Evolutionary conservation across 306 rosid species (phyloP), one percentile per base, ranked within the genome.

Genomic region (Glycyrrhiza uralensis): DNA sequence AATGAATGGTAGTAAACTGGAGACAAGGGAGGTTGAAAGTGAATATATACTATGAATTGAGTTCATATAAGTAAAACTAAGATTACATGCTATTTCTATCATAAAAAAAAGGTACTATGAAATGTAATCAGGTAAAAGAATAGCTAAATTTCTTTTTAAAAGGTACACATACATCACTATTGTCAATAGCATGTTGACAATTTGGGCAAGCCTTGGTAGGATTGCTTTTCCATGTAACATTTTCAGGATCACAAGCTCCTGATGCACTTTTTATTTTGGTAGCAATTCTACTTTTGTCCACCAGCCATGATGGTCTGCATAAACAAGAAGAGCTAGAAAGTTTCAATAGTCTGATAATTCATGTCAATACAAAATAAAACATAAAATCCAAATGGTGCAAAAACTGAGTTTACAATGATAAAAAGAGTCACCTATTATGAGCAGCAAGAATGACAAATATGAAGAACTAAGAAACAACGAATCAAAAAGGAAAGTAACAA

Each of bases 201-300:
- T 84, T 90, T 20, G 98, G 98, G 74, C 98, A 92, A 62, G 89
- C 58, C 83, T 77, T 86, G 29, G 89, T 74, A 3, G 98, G 98
- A 74, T 92, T 88, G 84, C 89, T 92, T 70, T 88, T 87, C 91
- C 95, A 92, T 69, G 69, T 71, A 30, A 85, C 78, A 42, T 71
- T 61, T 28, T 33, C 80, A 30, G 86, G 80, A 59, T 85, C 84
- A 81, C 72, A 77, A 10, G 80, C 41, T 29, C 87, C 85, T 26
- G 92, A 85, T 33, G 98, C 92, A 77, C 86, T 67, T 87, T 83
- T 92, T 75, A 90, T 92, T 82, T 92, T 92, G 17, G 98, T 88
- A 4, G 98, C 98, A 29, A 92, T 85, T 85, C 98, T 83, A 50
- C 86, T 86, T 77, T 89, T 85, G 82, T 92, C 98, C 56, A 88